These are phyloP conservation scores for Ophiosphaerella korrae DNA, from an alignment of 2,329 filamentous ascomycete genomes.

Conservation along the genomic window DNA sequence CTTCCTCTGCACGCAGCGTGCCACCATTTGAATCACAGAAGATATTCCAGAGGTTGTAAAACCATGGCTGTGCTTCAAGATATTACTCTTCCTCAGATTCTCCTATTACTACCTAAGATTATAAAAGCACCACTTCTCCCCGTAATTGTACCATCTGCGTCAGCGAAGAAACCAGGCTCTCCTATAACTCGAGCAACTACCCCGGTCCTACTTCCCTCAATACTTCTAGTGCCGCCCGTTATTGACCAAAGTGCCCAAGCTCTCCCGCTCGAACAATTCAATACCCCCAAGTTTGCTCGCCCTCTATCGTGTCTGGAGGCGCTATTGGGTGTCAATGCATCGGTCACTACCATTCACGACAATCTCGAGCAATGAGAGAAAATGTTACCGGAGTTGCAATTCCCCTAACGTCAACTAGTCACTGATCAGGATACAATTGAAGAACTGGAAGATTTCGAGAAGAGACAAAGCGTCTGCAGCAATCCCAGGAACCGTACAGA, in stretches of 20 bases:
- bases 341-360: conserved; percentile 21
- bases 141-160: no score
- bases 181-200: no score
- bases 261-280: conserved; percentile 11
- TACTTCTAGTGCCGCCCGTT: neutral
- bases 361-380: conserved; percentile 14
- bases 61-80: no score
- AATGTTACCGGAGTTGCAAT: conserved; percentile 10
- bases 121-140: neutral
- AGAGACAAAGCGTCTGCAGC: conserved; percentile 27
- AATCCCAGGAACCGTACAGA: conserved; percentile 37
- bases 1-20: no score
- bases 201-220: no score
- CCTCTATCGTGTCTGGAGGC: conserved; percentile 15
- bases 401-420: conserved; percentile 6
- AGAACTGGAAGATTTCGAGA: conserved; percentile 16
- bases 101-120: neutral
- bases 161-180: neutral
- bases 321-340: conserved; percentile 14
- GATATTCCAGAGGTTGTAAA: no score
- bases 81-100: no score
- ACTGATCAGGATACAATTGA: conserved; percentile 8
- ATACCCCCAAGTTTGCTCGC: conserved; percentile 19
- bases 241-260: conserved; percentile 4
- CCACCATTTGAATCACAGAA: no score